Percentiles rank a stretch among this genome's conserved stretches.
Conservation (phyloP, 768 basidiomycete genomes). For the Tylopilus felleus region DNA sequence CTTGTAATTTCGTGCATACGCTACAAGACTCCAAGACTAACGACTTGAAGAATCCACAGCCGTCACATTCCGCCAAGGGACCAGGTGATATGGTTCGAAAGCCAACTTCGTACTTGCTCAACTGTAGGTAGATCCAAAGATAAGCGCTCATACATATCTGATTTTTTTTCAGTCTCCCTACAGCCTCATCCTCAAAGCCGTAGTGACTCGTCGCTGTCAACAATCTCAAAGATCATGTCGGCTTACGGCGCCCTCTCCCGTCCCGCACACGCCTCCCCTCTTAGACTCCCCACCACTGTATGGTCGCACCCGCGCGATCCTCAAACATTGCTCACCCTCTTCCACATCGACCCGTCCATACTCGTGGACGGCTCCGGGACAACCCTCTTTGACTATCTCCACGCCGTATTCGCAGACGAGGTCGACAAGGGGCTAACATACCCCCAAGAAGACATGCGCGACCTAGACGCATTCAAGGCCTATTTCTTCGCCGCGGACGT, state of each 20-base stretch:
- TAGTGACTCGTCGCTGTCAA: too few relatives aligned
- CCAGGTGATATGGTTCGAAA: too few relatives aligned
- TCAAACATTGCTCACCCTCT: constrained; percentile 26
- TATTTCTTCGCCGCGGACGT: constrained; percentile 82
- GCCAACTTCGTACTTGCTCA: too few relatives aligned
- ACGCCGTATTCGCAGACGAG: constrained; percentile 63
- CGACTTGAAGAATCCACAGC: too few relatives aligned
- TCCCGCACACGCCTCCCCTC: constrained; percentile 21
- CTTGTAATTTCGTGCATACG: too few relatives aligned
- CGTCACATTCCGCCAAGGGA: too few relatives aligned
- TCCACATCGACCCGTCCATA: constrained; percentile 35
- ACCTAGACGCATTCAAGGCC: constrained; percentile 54
- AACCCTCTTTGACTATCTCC: constrained; percentile 58
- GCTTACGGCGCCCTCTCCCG: constrained; percentile 66
- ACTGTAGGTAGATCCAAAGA: neutral
- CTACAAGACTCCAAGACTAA: too few relatives aligned
- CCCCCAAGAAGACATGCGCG: constrained; percentile 69
- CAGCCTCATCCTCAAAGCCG: neutral
- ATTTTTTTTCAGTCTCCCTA: neutral
- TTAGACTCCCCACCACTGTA: constrained; percentile 46
- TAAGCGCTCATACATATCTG: neutral
- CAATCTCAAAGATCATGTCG: constrained; percentile 37
- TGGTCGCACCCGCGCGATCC: constrained; percentile 38
- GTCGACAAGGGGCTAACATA: constrained; percentile 78
- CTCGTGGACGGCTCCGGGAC: constrained; percentile 27